Conservation (phyloP, 257 asterid species). For the Plantago elongata region DNA sequence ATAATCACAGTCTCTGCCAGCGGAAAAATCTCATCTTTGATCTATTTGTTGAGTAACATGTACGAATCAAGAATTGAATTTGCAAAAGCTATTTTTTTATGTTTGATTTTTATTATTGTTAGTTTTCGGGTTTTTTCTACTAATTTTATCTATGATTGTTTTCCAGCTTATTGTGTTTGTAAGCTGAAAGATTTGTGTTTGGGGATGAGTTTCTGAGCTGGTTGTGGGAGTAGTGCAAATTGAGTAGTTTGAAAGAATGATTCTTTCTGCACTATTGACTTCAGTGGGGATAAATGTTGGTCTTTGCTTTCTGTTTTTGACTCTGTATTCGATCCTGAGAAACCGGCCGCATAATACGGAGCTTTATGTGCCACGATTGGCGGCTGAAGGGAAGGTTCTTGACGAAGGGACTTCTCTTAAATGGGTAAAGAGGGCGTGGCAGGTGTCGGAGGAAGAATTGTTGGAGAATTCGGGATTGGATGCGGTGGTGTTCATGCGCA, state of each 20-base stretch:
- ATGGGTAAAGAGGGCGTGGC: constrained; percentile 89
- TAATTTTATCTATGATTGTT: not conserved
- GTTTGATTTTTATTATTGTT: not conserved
- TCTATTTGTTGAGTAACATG: too few species aligned
- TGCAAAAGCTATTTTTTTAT: constrained; percentile 5
- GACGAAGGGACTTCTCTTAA: constrained; percentile 47
- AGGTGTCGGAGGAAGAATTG: constrained; percentile 74
- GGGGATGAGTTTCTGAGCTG: constrained; percentile 19
- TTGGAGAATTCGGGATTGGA: constrained; percentile 69
- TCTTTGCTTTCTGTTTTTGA: constrained; percentile 51
- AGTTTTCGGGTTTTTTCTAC: not conserved
- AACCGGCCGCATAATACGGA: constrained; percentile 61
- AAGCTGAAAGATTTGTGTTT: not conserved
- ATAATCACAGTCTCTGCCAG: too few species aligned
- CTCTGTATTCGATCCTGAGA: constrained; percentile 61
- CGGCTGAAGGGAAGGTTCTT: constrained; percentile 54
- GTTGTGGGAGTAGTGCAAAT: constrained; percentile 9
- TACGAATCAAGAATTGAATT: too few species aligned
- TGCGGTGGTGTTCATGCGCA: constrained; percentile 93
- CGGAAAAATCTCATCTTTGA: too few species aligned
- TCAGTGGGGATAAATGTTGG: constrained; percentile 83
- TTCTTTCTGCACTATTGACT: constrained; percentile 85
- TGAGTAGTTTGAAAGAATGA: constrained; percentile 49
- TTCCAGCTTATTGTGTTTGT: not conserved
- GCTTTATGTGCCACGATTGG: constrained; percentile 74